These are phyloP conservation scores for Epichloe baconii DNA, from an alignment of 2,329 filamentous ascomycete species.

Conservation along the genomic window DNA sequence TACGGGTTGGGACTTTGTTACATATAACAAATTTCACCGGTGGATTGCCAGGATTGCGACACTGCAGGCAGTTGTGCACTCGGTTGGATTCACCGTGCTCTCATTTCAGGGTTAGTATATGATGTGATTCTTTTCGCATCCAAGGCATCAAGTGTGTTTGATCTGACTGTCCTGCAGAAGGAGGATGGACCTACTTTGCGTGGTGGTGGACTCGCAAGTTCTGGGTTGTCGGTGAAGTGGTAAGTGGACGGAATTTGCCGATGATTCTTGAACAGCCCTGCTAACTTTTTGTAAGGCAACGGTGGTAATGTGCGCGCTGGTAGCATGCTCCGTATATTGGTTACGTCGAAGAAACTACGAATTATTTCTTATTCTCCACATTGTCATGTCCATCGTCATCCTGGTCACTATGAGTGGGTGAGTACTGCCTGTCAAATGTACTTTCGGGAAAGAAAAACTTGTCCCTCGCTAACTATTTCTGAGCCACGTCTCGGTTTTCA, in stretches of 20 bases:
- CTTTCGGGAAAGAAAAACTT: too few relatives aligned
- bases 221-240: conserved; percentile 36
- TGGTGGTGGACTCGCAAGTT: conserved; percentile 30
- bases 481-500: conserved; percentile 40
- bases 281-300: conserved; percentile 24
- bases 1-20: conserved; percentile 56
- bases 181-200: conserved; percentile 22
- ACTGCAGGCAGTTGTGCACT: conserved; percentile 49
- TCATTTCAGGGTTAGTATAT: conserved; percentile 21
- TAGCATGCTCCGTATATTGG: conserved; percentile 36
- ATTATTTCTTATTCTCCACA: conserved; percentile 35
- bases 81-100: conserved; percentile 41
- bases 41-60: conserved; percentile 52
- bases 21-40: conserved; percentile 55
- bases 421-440: conserved; percentile 11
- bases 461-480: background rate
- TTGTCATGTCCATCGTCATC: conserved; percentile 35
- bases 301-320: conserved; percentile 29
- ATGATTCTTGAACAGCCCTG: background rate
- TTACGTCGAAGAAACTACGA: conserved; percentile 41
- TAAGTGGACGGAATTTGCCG: conserved; percentile 8
- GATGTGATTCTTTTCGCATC: fast-evolving
- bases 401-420: conserved; percentile 39
- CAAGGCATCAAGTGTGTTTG: background rate
- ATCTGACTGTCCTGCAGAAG: conserved; percentile 16